phyloP scores from a whole-genome alignment of 176 grass and related monocot genomes.

The Cenchrus fungigraminus region DNA sequence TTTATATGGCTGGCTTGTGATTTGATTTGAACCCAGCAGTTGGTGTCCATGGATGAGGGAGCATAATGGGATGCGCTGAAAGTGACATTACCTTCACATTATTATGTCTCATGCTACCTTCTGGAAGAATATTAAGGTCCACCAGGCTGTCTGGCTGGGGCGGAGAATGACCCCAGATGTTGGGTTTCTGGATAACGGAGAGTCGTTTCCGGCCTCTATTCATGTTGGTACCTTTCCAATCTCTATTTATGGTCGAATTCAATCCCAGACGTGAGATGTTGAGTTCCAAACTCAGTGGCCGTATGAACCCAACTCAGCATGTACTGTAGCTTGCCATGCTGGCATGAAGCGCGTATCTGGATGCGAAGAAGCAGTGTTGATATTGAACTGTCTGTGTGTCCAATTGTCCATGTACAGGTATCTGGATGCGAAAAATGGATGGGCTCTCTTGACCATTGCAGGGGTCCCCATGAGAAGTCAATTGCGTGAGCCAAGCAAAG shows the following conservation, averaged over 20 bases:
- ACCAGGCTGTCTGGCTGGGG: neutral
- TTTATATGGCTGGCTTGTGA: slow-evolving; percentile 10
- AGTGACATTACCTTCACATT: slow-evolving; percentile 17
- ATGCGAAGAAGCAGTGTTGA: slow-evolving; percentile 20
- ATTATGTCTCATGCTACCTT: slow-evolving; percentile 4
- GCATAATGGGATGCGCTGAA: slow-evolving; percentile 30
- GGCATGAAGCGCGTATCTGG: slow-evolving; percentile 25
- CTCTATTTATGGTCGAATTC: neutral
- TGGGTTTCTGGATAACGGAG: neutral
- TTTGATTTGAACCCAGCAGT: slow-evolving; percentile 5
- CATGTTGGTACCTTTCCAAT: neutral
- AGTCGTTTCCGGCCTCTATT: neutral
- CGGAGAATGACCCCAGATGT: slow-evolving; percentile 12
- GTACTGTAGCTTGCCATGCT: neutral
- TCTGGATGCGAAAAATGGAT: neutral
- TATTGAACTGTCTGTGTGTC: slow-evolving; percentile 15
- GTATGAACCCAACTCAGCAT: neutral
- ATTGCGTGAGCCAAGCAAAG: slow-evolving; percentile 1
- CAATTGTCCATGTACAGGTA: neutral
- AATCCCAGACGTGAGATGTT: neutral
- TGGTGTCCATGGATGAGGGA: slow-evolving; percentile 36
- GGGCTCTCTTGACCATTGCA: neutral
- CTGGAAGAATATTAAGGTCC: slow-evolving; percentile 7
- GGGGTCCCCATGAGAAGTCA: slow-evolving; percentile 18
- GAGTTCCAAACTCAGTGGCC: neutral